phyloP scores from a whole-genome alignment of 306 rosid genomes.

The Comarum palustre region DNA sequence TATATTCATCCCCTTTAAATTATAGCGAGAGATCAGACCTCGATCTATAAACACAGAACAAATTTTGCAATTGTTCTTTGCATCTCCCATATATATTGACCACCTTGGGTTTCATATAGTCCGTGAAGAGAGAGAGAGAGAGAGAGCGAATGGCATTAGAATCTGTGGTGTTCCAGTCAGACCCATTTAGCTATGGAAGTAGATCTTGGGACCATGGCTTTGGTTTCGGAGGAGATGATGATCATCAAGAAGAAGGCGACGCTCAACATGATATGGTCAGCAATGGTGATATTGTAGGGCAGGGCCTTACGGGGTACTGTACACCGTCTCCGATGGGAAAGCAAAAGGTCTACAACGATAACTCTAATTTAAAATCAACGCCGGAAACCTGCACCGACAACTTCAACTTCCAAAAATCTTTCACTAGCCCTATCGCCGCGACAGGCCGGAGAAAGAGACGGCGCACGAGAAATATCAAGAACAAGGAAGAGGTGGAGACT shows the following conservation, averaged over 20 bases:
- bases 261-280: neutral
- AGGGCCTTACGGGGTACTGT: conserved; percentile 5
- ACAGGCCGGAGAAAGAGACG: conserved; percentile 20
- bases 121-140: neutral
- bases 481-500: conserved; percentile 33
- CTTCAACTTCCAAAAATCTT: neutral
- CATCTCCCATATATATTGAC: neutral
- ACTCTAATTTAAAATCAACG: neutral
- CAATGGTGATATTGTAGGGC: neutral
- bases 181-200: conserved; percentile 4
- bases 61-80: neutral
- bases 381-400: neutral
- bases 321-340: conserved; percentile 17
- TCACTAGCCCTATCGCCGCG: conserved; percentile 11
- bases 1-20: neutral
- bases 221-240: conserved; percentile 9
- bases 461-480: conserved; percentile 25
- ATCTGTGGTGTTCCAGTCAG: conserved; percentile 24
- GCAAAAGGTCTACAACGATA: neutral
- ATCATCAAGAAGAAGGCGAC: conserved; percentile 15
- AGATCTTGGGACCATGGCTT: conserved; percentile 17
- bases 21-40: neutral
- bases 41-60: neutral
- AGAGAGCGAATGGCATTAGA: conserved; percentile 28
- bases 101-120: neutral